Evolutionary conservation across 306 rosid species (phyloP), one percentile per base, ranked within the genome.

Genomic region (Cicer judaicum): DNA sequence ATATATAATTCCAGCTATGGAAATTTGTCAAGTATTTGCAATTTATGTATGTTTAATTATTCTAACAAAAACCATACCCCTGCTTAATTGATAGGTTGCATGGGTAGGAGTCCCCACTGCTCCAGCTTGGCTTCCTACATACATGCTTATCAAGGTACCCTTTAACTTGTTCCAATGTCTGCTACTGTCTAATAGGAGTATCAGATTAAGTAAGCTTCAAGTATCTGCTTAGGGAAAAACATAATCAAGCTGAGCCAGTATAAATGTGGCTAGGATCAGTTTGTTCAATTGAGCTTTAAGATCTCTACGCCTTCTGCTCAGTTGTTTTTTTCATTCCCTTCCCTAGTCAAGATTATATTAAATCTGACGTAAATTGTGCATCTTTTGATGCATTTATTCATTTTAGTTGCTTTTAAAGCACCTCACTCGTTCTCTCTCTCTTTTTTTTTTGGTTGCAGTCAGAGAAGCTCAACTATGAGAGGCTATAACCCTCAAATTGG

Each of bases 61-160:
- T 48, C 53, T 79, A 70, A 72, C 43, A 7, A 41, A 38, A 40
- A 41, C 7, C 18, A 6, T 14, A 41, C 39, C 34, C 11, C 11
- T 68, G 68, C 44, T 60, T 61, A 7, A 50, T 81, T 76, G 19
- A 77, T 74, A 93, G 98, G 48, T 91, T 66, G 91, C 96, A 71
- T 93, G 98, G 97, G 94, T 93, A 66, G 98, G 98, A 63, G 44
- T 93, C 49, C 98, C 97, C 72, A 93, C 98, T 7, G 96, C 98
- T 42, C 97, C 98, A 7, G 98, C 98, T 64, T 93, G 98, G 98
- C 96, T 91, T 83, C 98, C 98, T 42, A 91, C 97, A 21, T 72
- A 93, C 71, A 89, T 93, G 97, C 96, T 91, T 44, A 93, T 93
- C 73, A 88, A 91, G 98, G 98, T 93, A 87, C 36, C 5, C 13